phyloP scores from a whole-genome alignment of 495 filamentous ascomycete species.

The Haplographium delicatum region DNA sequence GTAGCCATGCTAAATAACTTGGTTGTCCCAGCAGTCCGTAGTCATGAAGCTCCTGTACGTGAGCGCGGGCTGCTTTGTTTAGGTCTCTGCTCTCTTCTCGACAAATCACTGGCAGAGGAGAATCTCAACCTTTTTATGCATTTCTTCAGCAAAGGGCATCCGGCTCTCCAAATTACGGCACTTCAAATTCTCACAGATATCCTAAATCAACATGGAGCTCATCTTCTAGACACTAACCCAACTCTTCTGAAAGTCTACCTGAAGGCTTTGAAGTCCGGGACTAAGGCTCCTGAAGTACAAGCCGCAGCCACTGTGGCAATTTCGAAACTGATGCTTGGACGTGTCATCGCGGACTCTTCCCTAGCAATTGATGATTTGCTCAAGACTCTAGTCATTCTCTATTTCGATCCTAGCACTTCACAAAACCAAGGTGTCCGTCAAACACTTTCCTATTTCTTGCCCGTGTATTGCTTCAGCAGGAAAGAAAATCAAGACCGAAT shows the following conservation, averaged over 20 bases:
- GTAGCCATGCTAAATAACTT: constrained; percentile 96
- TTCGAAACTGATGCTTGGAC: constrained; percentile 80
- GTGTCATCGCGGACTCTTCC: constrained; percentile 50
- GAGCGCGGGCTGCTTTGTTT: constrained; percentile 86
- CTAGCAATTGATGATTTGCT: constrained; percentile 62
- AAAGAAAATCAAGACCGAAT: constrained; percentile 76
- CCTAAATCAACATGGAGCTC: constrained; percentile 75
- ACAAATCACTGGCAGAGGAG: constrained; percentile 85
- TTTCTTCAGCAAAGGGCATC: constrained; percentile 90
- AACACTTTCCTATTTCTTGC: constrained; percentile 89
- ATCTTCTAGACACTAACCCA: constrained; percentile 55
- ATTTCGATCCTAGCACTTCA: constrained; percentile 83
- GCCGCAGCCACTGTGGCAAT: constrained; percentile 75
- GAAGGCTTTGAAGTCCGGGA: constrained; percentile 65
- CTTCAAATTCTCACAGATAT: constrained; percentile 94
- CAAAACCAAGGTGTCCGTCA: constrained; percentile 85
- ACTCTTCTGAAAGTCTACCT: constrained; percentile 71
- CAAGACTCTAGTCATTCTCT: constrained; percentile 73
- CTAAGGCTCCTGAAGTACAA: constrained; percentile 66
- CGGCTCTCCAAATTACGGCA: constrained; percentile 80
- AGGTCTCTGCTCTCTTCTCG: constrained; percentile 85
- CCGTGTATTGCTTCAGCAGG: constrained; percentile 85
- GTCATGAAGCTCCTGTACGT: constrained; percentile 86
- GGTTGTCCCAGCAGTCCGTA: constrained; percentile 88
- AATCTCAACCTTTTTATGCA: constrained; percentile 93